Evolutionary conservation across 2,329 filamentous ascomycete genomes (phyloP), one percentile per base, ranked within the genome.

Genomic region (Fusarium pilosicola): DNA sequence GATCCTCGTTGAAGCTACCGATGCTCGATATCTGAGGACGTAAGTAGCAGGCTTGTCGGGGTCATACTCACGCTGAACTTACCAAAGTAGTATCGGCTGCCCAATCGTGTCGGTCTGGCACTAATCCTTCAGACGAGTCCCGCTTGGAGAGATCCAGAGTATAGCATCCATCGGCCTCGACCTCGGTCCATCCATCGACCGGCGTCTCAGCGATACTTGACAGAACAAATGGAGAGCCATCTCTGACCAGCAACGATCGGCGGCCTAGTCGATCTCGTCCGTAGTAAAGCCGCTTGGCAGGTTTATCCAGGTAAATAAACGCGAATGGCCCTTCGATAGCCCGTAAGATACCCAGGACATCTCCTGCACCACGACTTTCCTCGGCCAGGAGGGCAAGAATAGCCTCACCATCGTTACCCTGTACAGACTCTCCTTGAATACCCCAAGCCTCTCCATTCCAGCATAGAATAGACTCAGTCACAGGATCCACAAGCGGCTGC

Each of bases 381-480:
- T 83, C 77, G 26, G 87, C 78, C 54, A 97, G 85, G 42, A 88
- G 78, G 39, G 86, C 79, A 78, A 96, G 91, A 24, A 98, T 85
- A 12, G 85, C 83, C 77, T 92, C 87, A 7, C 93, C 93, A 82
- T 99, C 96, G 79, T 97, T 98, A 65, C 91, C 93, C 11, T 78
- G 66, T n/a, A 97, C 85, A 3, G 81, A 77, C 15, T 87, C 76
- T 39, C 86, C 87, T 14, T 82, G 83, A 56, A 97, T 87, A 65
- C 88, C 92, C 96, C 96, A 99, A 3, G 95, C 96, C 81, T 99
- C 96, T 48, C 96, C 96, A 79, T 99, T 99, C 96, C 96, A 99
- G 86, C 96, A 98, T 5, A 99, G 86, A 2, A 94, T 85, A 2
- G 92, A 94, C 8, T 87, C 86, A 1, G 87, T 87, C 1, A 76